Base-by-base conservation (phyloP, 2,329 filamentous ascomycete species). In the Nothopassalora personata region DNA sequence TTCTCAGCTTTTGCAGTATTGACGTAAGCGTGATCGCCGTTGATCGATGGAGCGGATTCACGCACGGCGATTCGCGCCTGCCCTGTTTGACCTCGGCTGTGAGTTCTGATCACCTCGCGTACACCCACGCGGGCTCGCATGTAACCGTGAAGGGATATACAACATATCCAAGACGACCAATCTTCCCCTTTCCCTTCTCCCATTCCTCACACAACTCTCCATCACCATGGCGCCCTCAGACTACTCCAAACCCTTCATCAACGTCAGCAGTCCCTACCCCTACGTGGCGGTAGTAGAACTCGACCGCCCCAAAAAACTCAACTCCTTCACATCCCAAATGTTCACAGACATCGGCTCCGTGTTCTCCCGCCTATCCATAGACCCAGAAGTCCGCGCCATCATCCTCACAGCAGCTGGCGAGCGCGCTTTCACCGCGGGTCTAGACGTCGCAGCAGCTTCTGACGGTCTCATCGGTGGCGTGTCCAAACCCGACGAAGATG, bases 211-310 rank as follows among this genome's bases (percentile, higher is more conserved):
- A 34, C 31, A 34, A 34, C 2, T 8, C 31, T 11, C 39, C 39
- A 43, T 34, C 49, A 19, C n/a, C 39, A 66, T 66, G 64, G 60
- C 60, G 30, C 53, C 55, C 7, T 58, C 54, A 56, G 56, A 62
- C 53, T 55, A 60, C 60, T 60, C 46, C 43, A 55, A 53, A 48
- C 59, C 61, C n/a, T 63, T 64, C 57, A 61, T 66, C 64, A 64
- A 58, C 34, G 80, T 95, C 66, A 85, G 82, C 11, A 85, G 85
- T 43, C 90, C 91, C 0, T 70, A 77, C 39, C 81, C 87, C 69
- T 85, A 86, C 77, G 86, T 97, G 49, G 89, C 87, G 19, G 90
- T 95, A 72, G 88, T 97, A 59, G 88, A 97, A 76, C 94, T 96
- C 76, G 92, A 96, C 77, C 84, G 91, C 0, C 85, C 91, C 1